phyloP scores from a whole-genome alignment of 495 filamentous ascomycete species.

The Neurospora sp. region DNA sequence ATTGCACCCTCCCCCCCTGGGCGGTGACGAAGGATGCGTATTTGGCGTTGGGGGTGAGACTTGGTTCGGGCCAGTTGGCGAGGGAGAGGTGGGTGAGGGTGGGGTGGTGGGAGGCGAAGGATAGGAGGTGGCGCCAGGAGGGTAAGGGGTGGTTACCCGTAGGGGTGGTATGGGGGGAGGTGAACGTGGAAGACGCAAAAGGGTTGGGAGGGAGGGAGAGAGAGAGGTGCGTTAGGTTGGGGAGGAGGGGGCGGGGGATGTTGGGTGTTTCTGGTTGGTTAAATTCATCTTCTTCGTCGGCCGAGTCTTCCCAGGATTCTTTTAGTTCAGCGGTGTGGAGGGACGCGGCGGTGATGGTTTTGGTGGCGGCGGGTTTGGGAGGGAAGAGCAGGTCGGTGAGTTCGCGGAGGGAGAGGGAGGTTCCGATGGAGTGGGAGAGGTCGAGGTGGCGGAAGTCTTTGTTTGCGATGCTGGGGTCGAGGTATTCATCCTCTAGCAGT shows the following conservation, averaged over 20 bases:
- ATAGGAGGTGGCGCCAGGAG: slow-evolving; percentile 60
- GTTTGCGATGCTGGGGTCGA: slow-evolving; percentile 26
- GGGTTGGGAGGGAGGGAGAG: slow-evolving; percentile 33
- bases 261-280: not conserved
- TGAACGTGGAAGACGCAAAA: not conserved
- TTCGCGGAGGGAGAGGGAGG: slow-evolving; percentile 48
- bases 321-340: not conserved
- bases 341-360: not conserved
- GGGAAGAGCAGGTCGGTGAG: slow-evolving; percentile 44
- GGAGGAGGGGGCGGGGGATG: slow-evolving; percentile 28
- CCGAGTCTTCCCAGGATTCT: slow-evolving; percentile 27
- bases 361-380: not conserved
- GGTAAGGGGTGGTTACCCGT: slow-evolving; percentile 14
- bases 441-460: slow-evolving; percentile 53
- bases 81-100: slow-evolving; percentile 68
- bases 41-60: slow-evolving; percentile 52
- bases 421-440: slow-evolving; percentile 49
- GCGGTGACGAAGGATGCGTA: slow-evolving; percentile 36
- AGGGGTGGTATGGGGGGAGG: not conserved
- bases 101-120: slow-evolving; percentile 48
- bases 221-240: slow-evolving; percentile 46
- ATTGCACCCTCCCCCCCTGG: slow-evolving; percentile 33
- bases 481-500: slow-evolving; percentile 6
- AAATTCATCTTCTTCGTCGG: slow-evolving; percentile 24
- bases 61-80: slow-evolving; percentile 71